Evolutionary conservation across 176 grass and related monocot genomes (phyloP).

Genomic region (Microstegium vimineum): DNA sequence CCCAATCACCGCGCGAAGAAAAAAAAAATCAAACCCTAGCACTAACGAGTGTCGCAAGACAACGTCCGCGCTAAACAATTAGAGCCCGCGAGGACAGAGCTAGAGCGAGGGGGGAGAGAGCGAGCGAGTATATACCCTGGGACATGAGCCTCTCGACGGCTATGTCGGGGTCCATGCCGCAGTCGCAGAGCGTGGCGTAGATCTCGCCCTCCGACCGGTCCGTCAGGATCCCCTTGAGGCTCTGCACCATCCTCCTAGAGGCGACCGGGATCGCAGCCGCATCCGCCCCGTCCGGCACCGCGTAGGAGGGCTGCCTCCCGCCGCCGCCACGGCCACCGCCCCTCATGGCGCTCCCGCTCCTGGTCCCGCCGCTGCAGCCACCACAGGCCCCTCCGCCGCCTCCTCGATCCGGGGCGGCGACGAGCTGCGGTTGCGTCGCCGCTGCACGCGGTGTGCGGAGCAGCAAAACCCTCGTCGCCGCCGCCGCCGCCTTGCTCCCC

Average conservation of each 20-base stretch:
- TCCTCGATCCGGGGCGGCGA: constrained; percentile 33
- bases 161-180: constrained; percentile 78
- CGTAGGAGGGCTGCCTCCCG: constrained; percentile 16
- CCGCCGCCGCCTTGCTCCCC: constrained; percentile 20
- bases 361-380: not conserved
- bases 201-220: constrained; percentile 70
- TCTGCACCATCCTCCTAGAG: constrained; percentile 66
- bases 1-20: not conserved
- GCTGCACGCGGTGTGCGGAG: constrained; percentile 5
- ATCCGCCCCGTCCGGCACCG: constrained; percentile 10
- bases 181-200: constrained; percentile 66
- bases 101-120: no score
- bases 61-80: not conserved
- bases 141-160: constrained; percentile 70
- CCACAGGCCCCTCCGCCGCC: not conserved
- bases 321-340: constrained; percentile 33
- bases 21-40: constrained; percentile 15
- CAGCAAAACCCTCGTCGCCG: constrained; percentile 47
- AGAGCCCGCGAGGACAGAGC: not conserved
- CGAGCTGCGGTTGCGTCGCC: constrained; percentile 24
- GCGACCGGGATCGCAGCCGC: constrained; percentile 49
- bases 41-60: not conserved
- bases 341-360: constrained; percentile 34
- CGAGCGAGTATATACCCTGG: constrained; percentile 34
- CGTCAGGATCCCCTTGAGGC: constrained; percentile 67